Base-by-base conservation (phyloP, 768 basidiomycete genomes). In the Inosperma sp. region DNA sequence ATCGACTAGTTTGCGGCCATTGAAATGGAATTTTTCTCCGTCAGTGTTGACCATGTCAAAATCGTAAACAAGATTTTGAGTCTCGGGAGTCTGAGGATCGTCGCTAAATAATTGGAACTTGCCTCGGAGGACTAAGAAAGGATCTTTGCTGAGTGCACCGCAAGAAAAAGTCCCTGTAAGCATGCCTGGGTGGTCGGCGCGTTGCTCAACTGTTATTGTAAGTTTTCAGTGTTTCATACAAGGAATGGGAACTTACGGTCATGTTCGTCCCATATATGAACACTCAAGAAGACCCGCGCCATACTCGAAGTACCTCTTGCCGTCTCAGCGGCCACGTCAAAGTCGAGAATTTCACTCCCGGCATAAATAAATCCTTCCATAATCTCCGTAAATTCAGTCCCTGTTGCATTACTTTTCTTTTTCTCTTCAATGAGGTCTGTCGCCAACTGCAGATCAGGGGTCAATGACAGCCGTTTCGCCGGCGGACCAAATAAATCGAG, bases 341-440 rank as follows among this genome's bases (percentile, higher is more conserved):
- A 36, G 34, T 48, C 46, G 8, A 35, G 34, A 37, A 48, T 48
- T 7, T 48, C 35, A 37, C 46, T 14, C 21, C 46, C 46, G 1
- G 46, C 25, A 37, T 48, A 48, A 16, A 48, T 48, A 26, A 35
- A 48, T 36, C 46, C 46, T 27, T 48, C 46, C 46, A 48, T 48
- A 3, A 48, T 26, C 37, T 48, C 46, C 17, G 7, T 48, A 9
- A 48, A 48, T 33, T 33, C 35, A n/a, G 17, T 36, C 13, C 46
- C 46, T 3, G 27, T 13, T 10, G 35, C 16, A 27, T 48, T 8
- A 26, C 25, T 37, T 35, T 31, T 36, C n/a, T 35, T 16, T 19
- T 33, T 26, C 34, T 27, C 35, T 26, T 48, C 46, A 10, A 48
- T 13, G 5, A 37, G 19, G 7, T 48, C 16, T 35, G 34, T 36